Evolutionary conservation across 371 early-diverging fungal genomes (phyloP).

Genomic region (Enteropsectra breve): DNA sequence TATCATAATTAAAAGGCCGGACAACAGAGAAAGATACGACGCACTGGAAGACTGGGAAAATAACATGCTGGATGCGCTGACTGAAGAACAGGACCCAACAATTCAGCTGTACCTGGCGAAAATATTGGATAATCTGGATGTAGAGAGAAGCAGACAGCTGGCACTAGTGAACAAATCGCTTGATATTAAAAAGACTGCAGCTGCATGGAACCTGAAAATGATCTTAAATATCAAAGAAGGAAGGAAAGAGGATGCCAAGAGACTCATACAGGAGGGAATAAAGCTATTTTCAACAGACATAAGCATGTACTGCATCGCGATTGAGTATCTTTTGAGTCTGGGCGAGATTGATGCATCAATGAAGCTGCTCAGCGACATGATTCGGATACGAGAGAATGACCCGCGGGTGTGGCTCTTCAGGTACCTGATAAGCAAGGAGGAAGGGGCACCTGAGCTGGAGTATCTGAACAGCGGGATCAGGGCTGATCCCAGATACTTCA

Average conservation of each 20-base stretch:
- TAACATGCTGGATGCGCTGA: too few relatives aligned
- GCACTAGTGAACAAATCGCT: not conserved
- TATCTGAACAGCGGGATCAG: constrained; percentile 5
- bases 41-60: too few relatives aligned
- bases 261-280: not conserved
- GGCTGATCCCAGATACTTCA: constrained; percentile 17
- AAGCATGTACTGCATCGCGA: constrained; percentile 7
- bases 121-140: constrained; percentile 5
- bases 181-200: not conserved
- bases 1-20: too few relatives aligned
- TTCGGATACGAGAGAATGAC: not conserved
- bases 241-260: not conserved
- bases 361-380: not conserved
- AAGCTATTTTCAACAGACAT: not conserved
- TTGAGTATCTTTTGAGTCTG: not conserved
- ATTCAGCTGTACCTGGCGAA: constrained; percentile 2
- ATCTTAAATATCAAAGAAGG: not conserved
- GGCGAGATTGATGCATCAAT: not conserved
- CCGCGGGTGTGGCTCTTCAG: not conserved
- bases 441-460: not conserved
- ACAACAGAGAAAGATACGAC: too few relatives aligned
- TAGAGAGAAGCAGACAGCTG: not conserved
- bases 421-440: constrained; percentile 9
- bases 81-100: too few relatives aligned
- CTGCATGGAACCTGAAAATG: not conserved